Conservation (phyloP, 768 basidiomycete species). For the Boletus tomentosulus region DNA sequence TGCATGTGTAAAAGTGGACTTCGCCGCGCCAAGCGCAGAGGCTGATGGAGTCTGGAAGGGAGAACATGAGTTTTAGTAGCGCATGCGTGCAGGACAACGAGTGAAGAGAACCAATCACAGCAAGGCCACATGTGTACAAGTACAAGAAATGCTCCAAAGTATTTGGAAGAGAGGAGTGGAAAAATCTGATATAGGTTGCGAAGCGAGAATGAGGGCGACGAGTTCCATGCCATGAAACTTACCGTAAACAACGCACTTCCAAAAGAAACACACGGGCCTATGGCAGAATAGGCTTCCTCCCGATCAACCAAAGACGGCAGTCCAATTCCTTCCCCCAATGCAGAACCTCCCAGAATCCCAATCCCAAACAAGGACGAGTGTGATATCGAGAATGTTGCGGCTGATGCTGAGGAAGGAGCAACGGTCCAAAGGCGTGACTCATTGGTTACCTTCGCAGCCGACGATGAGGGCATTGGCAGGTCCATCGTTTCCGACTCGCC, state of each 20-base stretch:
- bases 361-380: conserved; percentile 25
- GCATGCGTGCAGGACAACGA: not conserved
- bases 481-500: conserved; percentile 5
- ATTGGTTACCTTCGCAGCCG: not conserved
- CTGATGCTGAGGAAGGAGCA: conserved; percentile 1
- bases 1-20: conserved; percentile 8
- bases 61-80: conserved; percentile 13
- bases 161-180: not conserved
- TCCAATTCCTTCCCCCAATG: not conserved
- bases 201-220: conserved; percentile 7
- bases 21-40: conserved; percentile 4
- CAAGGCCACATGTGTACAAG: conserved; percentile 10
- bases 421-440: conserved; percentile 23
- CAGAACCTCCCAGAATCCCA: conserved; percentile 3
- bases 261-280: conserved; percentile 43
- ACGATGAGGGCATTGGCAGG: conserved; percentile 9
- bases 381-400: conserved; percentile 10
- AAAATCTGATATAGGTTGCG: not conserved
- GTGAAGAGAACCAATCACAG: conserved; percentile 8
- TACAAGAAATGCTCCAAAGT: not conserved
- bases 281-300: conserved; percentile 18
- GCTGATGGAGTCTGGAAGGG: conserved; percentile 3
- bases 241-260: conserved; percentile 25
- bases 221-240: conserved; percentile 7
- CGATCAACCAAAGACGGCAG: not conserved